These are phyloP conservation scores for Pseudohyphozyma bogoriensis DNA, from an alignment of 768 basidiomycete species.

Conservation along the genomic window DNA sequence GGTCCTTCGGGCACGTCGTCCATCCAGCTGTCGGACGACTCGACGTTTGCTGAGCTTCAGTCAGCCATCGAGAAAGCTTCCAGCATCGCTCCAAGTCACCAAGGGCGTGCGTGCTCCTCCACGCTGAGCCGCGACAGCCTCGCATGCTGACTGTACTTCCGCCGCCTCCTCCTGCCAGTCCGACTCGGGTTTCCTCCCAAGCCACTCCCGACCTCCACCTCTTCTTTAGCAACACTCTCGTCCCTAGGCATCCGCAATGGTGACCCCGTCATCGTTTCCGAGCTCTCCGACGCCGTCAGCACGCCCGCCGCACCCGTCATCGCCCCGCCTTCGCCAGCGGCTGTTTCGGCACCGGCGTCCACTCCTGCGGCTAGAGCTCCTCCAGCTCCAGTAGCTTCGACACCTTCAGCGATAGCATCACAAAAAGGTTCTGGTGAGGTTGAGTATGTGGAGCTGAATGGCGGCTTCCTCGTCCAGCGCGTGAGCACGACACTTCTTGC, in stretches of 20 bases:
- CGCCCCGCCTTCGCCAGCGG: slow-evolving; percentile 14
- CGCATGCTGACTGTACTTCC: no score
- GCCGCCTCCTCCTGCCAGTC: no score
- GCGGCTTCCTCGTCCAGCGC: slow-evolving; percentile 21
- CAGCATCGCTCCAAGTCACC: slow-evolving; percentile 62
- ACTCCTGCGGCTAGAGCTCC: slow-evolving; percentile 4
- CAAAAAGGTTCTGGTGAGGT: slow-evolving; percentile 5
- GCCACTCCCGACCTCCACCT: not conserved
- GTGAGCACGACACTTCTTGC: no score
- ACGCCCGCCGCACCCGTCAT: slow-evolving; percentile 6
- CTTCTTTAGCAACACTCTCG: slow-evolving; percentile 39
- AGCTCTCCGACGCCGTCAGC: slow-evolving; percentile 15
- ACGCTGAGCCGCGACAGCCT: no score
- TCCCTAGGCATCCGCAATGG: slow-evolving; percentile 66
- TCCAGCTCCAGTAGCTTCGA: no score
- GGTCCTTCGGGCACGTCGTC: slow-evolving; percentile 48
- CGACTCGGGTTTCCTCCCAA: slow-evolving; percentile 1
- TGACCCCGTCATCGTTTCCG: slow-evolving; percentile 75
- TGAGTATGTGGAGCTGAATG: slow-evolving; percentile 27
- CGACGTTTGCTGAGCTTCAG: slow-evolving; percentile 65
- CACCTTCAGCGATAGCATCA: no score
- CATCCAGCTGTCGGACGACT: slow-evolving; percentile 49
- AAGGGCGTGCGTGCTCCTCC: slow-evolving; percentile 56
- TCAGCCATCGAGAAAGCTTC: slow-evolving; percentile 57
- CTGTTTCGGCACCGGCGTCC: not conserved